Conservation (phyloP, 2,329 filamentous ascomycete species). For the Xylariaceae sp. region DNA sequence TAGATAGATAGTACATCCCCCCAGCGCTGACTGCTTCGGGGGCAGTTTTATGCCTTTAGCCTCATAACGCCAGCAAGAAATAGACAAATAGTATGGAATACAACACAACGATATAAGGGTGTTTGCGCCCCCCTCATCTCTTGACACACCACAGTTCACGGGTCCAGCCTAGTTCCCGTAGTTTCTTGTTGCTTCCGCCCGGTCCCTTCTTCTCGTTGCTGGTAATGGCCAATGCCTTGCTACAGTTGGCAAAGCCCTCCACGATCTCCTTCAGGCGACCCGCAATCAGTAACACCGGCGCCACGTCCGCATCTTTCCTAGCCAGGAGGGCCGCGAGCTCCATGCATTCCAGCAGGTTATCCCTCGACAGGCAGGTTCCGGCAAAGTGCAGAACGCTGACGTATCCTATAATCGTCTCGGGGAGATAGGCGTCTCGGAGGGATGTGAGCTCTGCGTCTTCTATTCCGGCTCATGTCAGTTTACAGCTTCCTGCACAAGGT, state of each 20-base stretch:
- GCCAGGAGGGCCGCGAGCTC: constrained; percentile 74
- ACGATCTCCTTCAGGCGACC: constrained; percentile 71
- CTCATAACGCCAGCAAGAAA: constrained; percentile 7
- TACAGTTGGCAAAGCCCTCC: constrained; percentile 69
- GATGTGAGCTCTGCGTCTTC: constrained; percentile 57
- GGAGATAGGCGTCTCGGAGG: constrained; percentile 74
- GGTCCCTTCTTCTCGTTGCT: constrained; percentile 49
- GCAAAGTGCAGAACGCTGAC: constrained; percentile 75
- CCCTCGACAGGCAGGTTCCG: constrained; percentile 66
- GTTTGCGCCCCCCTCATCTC: constrained; percentile 31
- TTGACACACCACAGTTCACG: constrained; percentile 58
- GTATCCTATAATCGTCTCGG: constrained; percentile 80
- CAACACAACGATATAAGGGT: not conserved
- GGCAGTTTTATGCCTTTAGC: constrained; percentile 2
- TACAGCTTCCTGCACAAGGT: not conserved
- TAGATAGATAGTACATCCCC: constrained; percentile 4
- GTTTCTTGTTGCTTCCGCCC: constrained; percentile 51
- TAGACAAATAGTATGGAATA: not conserved
- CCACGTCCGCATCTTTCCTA: constrained; percentile 61
- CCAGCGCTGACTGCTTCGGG: constrained; percentile 1
- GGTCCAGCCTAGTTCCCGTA: constrained; percentile 58
- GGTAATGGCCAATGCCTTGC: constrained; percentile 61
- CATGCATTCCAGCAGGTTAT: constrained; percentile 78
- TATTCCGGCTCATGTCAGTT: constrained; percentile 12
- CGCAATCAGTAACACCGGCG: constrained; percentile 57